A percentile compares a stretch with the other conserved stretches of the same genome.
Evolutionary conservation across 2,329 filamentous ascomycete genomes (phyloP).

Genomic region (Aureobasidium zeae): DNA sequence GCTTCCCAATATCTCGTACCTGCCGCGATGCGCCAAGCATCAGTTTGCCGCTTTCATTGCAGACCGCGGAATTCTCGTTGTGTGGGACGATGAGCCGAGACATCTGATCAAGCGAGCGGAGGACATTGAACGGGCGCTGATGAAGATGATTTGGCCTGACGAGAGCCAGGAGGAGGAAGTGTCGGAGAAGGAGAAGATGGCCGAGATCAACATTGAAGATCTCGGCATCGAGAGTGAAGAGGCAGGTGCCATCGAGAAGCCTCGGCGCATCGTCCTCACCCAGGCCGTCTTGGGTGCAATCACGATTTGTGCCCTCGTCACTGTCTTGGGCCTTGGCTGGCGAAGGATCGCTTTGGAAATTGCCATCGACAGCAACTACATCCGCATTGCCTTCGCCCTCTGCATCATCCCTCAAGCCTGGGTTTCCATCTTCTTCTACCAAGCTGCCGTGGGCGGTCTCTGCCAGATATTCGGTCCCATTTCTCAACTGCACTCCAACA

Average conservation of each 20-base stretch:
- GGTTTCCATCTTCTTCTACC: slow-evolving; percentile 47
- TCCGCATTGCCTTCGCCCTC: slow-evolving; percentile 46
- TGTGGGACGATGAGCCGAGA: slow-evolving; percentile 55
- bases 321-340: slow-evolving; percentile 49
- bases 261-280: slow-evolving; percentile 45
- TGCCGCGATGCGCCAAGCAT: slow-evolving; percentile 54
- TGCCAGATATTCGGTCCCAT: slow-evolving; percentile 38
- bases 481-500: slow-evolving; percentile 36
- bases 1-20: slow-evolving; percentile 46
- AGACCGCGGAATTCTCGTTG: slow-evolving; percentile 48
- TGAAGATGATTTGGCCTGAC: slow-evolving; percentile 51
- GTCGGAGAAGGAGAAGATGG: slow-evolving; percentile 29
- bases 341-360: slow-evolving; percentile 47
- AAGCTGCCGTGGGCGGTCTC: slow-evolving; percentile 34
- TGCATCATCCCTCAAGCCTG: slow-evolving; percentile 49
- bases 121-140: slow-evolving; percentile 44
- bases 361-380: slow-evolving; percentile 44
- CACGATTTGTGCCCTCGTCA: slow-evolving; percentile 45
- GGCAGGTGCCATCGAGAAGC: slow-evolving; percentile 29
- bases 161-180: slow-evolving; percentile 36
- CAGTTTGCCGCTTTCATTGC: slow-evolving; percentile 58
- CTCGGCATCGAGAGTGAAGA: slow-evolving; percentile 30
- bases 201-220: slow-evolving; percentile 27
- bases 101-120: slow-evolving; percentile 45
- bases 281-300: slow-evolving; percentile 46